Evolutionary conservation across 805 yeast species (phyloP).

Genomic region (Saturnispora bothae): DNA sequence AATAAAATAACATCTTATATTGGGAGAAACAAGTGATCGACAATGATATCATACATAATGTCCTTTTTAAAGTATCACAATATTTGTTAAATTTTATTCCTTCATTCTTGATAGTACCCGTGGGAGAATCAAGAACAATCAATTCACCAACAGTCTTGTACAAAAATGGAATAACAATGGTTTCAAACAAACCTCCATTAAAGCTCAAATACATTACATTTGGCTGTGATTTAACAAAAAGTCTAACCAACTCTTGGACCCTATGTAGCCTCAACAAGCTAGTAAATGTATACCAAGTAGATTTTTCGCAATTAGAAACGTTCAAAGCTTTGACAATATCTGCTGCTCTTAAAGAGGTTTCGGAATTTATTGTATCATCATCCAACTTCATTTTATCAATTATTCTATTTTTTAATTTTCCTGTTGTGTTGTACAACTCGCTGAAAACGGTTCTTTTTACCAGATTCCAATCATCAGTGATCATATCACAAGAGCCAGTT

Average conservation of each 20-base stretch:
- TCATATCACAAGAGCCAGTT: slow-evolving; percentile 18
- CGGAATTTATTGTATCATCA: not conserved
- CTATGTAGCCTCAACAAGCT: slow-evolving; percentile 14
- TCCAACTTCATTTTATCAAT: slow-evolving; percentile 16
- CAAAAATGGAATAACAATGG: slow-evolving; percentile 17
- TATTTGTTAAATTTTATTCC: slow-evolving; percentile 13
- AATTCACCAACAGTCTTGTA: slow-evolving; percentile 21
- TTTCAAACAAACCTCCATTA: slow-evolving; percentile 19
- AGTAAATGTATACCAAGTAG: slow-evolving; percentile 13
- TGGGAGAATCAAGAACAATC: slow-evolving; percentile 12
- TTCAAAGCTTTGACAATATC: slow-evolving; percentile 15
- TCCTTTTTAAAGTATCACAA: slow-evolving; percentile 17
- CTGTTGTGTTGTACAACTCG: slow-evolving; percentile 15
- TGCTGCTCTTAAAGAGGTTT: slow-evolving; percentile 8
- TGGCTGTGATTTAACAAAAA: slow-evolving; percentile 19
- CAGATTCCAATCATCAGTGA: slow-evolving; percentile 14
- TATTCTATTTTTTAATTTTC: slow-evolving; percentile 14
- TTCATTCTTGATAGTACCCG: slow-evolving; percentile 7
- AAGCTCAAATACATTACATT: slow-evolving; percentile 16
- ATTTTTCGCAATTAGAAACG: slow-evolving; percentile 4
- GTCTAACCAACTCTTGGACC: slow-evolving; percentile 17
- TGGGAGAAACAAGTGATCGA: slow-evolving; percentile 20
- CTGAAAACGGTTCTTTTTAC: slow-evolving; percentile 22
- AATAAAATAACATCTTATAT: slow-evolving; percentile 18
- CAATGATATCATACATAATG: slow-evolving; percentile 20